Percentiles rank a stretch among this genome's conserved stretches.
Conservation (phyloP, 257 asterid genomes). For the Capsicum pubescens region DNA sequence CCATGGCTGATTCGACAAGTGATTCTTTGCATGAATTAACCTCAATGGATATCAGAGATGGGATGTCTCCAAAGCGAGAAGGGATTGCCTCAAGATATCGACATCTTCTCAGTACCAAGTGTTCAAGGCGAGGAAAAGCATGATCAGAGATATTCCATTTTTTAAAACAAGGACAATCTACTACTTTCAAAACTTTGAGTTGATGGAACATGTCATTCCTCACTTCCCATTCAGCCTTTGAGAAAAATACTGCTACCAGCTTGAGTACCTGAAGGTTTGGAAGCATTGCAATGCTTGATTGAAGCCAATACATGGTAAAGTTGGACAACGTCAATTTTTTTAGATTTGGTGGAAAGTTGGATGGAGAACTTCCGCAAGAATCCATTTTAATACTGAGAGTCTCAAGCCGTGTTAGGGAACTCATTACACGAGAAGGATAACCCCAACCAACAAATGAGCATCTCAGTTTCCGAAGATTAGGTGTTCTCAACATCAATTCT, state of each 20-base stretch:
- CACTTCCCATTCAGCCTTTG: background rate
- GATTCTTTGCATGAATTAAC: slow-evolving; percentile 2
- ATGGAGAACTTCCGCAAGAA: background rate
- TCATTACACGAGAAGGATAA: background rate
- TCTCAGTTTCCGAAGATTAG: slow-evolving; percentile 21
- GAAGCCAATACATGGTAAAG: background rate
- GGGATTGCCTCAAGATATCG: slow-evolving; percentile 23
- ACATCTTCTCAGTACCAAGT: slow-evolving; percentile 18
- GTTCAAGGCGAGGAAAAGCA: slow-evolving; percentile 25
- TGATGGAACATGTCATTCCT: slow-evolving; percentile 7
- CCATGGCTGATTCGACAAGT: background rate
- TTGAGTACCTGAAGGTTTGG: slow-evolving; percentile 31
- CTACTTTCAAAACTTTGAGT: slow-evolving; percentile 11
- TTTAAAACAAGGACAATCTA: background rate
- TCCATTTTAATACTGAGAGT: background rate
- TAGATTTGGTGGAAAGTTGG: slow-evolving; percentile 27
- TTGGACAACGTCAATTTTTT: slow-evolving; percentile 14
- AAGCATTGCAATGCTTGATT: background rate
- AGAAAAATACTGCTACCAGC: background rate
- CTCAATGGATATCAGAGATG: slow-evolving; percentile 5
- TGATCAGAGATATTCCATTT: slow-evolving; percentile 17
- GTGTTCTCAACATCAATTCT: background rate
- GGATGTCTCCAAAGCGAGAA: slow-evolving; percentile 26
- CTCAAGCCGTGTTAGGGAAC: slow-evolving; percentile 22
- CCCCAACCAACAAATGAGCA: slow-evolving; percentile 14